These are phyloP conservation scores for Diophrys appendiculata DNA, from an alignment of 73 alveolate species.

Conservation along the genomic window DNA sequence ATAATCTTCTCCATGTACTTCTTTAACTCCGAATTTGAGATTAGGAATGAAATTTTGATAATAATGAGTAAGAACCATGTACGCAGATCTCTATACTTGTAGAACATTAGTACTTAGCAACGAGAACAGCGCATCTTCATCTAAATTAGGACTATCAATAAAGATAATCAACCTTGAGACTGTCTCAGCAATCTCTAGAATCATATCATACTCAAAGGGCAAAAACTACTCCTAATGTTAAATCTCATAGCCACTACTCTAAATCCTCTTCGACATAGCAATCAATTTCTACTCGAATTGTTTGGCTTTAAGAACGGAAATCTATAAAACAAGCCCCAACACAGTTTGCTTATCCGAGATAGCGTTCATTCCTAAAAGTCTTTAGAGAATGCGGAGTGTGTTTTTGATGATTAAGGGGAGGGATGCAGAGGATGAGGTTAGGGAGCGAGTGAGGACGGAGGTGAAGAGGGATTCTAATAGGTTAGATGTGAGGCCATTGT, in stretches of 20 bases:
- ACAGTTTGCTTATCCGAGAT: not conserved
- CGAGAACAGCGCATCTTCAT: slow-evolving; percentile 42
- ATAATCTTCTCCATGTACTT: slow-evolving; percentile 6
- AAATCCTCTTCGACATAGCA: not conserved
- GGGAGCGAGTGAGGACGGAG: not conserved
- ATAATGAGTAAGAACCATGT: slow-evolving; percentile 20
- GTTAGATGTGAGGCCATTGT: no score
- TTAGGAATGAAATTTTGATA: slow-evolving; percentile 49
- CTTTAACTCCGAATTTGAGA: slow-evolving; percentile 2
- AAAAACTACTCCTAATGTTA: not conserved
- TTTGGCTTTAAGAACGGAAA: slow-evolving; percentile 4
- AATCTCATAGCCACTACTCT: not conserved
- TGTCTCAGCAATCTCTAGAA: slow-evolving; percentile 39
- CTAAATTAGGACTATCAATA: slow-evolving; percentile 7
- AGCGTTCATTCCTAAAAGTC: not conserved
- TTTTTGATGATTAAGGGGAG: not conserved
- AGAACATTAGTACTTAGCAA: slow-evolving; percentile 26
- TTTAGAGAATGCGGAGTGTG: not conserved
- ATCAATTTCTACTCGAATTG: not conserved
- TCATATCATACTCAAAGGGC: slow-evolving; percentile 46
- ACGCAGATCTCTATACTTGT: slow-evolving; percentile 42
- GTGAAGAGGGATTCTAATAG: no score
- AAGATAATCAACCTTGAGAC: slow-evolving; percentile 17
- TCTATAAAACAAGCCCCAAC: not conserved
- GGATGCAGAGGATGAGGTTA: not conserved